Percentiles rank a stretch among this genome's conserved stretches.
These are phyloP conservation scores for Ampelomyces quisqualis DNA, from an alignment of 2,329 filamentous ascomycete genomes.

Conservation along the genomic window DNA sequence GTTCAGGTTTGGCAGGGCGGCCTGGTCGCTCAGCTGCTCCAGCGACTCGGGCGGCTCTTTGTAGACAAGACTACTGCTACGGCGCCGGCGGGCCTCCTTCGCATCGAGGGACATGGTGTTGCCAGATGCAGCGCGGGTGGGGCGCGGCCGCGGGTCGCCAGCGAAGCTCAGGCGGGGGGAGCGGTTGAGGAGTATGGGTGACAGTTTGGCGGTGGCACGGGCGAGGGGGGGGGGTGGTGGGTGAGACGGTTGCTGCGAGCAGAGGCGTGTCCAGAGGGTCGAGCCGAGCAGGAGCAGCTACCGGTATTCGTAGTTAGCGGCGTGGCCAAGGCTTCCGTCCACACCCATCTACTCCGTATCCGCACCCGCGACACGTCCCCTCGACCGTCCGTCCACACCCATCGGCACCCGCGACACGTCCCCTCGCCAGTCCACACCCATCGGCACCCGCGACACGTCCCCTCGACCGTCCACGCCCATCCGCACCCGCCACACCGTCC, in stretches of 20 bases:
- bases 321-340: background rate
- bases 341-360: no score
- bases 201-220: constrained; percentile 80
- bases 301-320: constrained; percentile 3
- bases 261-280: background rate
- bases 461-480: constrained; percentile 5
- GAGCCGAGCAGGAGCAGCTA: constrained; percentile 11
- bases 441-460: constrained; percentile 3
- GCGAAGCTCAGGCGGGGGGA: constrained; percentile 79
- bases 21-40: constrained; percentile 97
- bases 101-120: constrained; percentile 40
- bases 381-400: constrained; percentile 2
- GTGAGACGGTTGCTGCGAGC: constrained; percentile 1
- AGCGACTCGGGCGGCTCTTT: constrained; percentile 95
- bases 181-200: constrained; percentile 84
- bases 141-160: constrained; percentile 64
- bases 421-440: no score
- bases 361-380: constrained; percentile 2
- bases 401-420: no score
- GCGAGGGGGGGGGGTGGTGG: constrained; percentile 5
- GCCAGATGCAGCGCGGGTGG: constrained; percentile 26
- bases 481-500: constrained; percentile 2
- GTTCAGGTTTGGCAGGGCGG: constrained; percentile 90
- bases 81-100: constrained; percentile 74
- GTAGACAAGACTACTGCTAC: constrained; percentile 98